Evolutionary conservation across 768 basidiomycete genomes (phyloP), one percentile per base, ranked within the genome.

Genomic region (Clavaria fumosa): DNA sequence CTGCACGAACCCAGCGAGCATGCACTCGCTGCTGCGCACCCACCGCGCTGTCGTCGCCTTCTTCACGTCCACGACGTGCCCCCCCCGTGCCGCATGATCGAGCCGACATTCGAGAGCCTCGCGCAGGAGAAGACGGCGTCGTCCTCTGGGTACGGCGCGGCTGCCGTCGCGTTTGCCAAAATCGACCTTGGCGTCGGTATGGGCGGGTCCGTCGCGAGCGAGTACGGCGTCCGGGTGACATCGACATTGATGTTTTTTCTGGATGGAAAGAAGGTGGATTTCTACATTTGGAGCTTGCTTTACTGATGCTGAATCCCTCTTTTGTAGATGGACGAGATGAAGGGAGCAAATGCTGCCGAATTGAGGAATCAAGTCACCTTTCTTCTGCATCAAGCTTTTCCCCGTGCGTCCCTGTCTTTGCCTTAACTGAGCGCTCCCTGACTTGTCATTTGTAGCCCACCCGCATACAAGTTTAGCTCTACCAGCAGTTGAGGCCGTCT

Each of bases 221-320:
- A 75, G 52, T 81, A 70, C 60, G 63, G 69, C 10, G 71, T 95
- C 1, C 55, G 66, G 11, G 88, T 69, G 12, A 93, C 85, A 2
- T 90, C 90, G 4, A 90, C 86, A 1, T 93, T 96, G 49, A 59
- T 82, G 27, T 90, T 95, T 59, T 96, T 88, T 60, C 54, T 77
- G 43, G 66, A 82, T 42, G 84, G 78, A 1, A 62, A 67, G 35
- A 75, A 81, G 72, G 81, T 80, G 28, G 31, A 58, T 41, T 2
- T 10, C 22, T 27, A 11, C 20, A n/a, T 37, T 18, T 4, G 32
- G 34, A 9, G 20, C 31, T 12, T 1, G 7, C 40, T 12, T 21
- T 18, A 23, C 17, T 9, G 39, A 41, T 34, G 30, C 17, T 17
- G 1, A 30, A 18, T 26, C n/a, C 21, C 14, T n/a, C n/a, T 11